Conservation (phyloP, 352 stramenopile genomes). For the Globisporangium apiculatum region DNA sequence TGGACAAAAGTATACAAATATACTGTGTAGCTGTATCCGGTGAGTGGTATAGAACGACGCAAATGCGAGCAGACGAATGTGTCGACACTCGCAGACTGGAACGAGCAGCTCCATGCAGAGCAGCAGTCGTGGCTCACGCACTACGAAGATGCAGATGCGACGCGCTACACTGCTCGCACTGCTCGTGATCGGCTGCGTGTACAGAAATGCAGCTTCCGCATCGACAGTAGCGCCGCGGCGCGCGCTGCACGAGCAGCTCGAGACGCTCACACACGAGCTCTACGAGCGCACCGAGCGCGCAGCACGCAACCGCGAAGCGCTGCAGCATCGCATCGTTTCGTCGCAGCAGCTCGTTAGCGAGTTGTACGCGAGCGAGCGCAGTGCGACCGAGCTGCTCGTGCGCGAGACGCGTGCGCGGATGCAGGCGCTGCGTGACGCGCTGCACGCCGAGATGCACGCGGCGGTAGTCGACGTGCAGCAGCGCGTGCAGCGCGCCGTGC, state of each 20-base stretch:
- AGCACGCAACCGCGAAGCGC: conserved; percentile 3
- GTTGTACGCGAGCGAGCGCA: conserved; percentile 6
- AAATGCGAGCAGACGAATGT: no score
- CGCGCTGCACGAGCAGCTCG: conserved; percentile 9
- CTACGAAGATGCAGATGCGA: no score
- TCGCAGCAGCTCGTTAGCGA: conserved; percentile 11
- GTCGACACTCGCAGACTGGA: no score
- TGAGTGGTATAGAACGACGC: no score
- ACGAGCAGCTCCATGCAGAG: no score
- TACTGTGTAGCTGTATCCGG: no score
- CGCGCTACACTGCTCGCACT: no score
- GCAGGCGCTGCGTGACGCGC: conserved; percentile 16
- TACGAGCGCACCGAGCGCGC: conserved; percentile 10
- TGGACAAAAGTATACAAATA: no score
- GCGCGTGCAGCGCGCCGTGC: conserved; percentile 9
- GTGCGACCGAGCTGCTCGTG: conserved; percentile 1
- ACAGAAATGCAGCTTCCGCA: no score
- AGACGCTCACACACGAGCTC: conserved; percentile 17
- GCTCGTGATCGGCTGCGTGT: no score
- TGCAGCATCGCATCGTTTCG: conserved; percentile 12
- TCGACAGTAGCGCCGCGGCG: not conserved
- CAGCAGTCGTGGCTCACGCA: no score
- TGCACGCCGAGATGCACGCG: conserved; percentile 21
- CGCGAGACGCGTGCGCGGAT: conserved; percentile 17
- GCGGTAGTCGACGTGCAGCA: conserved; percentile 9